These are phyloP conservation scores for Hypericum perforatum DNA, from an alignment of 345 rosid genomes.

Conservation along the genomic window DNA sequence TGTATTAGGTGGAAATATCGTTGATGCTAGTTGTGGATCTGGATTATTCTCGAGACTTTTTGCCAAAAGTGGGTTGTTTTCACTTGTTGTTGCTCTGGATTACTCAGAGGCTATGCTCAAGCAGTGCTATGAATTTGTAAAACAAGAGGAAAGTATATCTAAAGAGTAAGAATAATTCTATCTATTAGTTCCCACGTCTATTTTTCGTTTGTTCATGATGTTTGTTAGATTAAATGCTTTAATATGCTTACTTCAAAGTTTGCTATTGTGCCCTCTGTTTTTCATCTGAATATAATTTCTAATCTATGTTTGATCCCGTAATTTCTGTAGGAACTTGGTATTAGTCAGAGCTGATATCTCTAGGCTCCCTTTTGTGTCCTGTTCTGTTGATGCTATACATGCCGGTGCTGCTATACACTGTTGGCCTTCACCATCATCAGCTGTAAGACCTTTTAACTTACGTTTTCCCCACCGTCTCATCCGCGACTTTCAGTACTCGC, in stretches of 20 bases:
- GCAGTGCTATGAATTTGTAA: constrained; percentile 59
- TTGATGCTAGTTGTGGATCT: constrained; percentile 92
- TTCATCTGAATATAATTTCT: not conserved
- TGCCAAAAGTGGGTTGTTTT: constrained; percentile 61
- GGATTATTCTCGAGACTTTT: constrained; percentile 76
- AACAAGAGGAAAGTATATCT: constrained; percentile 55
- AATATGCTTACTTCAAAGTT: not conserved
- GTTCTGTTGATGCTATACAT: constrained; percentile 78
- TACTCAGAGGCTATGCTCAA: constrained; percentile 82
- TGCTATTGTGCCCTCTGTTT: not conserved
- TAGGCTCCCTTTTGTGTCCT: constrained; percentile 63
- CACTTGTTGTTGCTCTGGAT: constrained; percentile 66
- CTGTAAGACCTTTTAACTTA: constrained; percentile 31
- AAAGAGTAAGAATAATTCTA: constrained; percentile 48
- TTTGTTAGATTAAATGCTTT: not conserved
- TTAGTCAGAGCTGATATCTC: constrained; percentile 87
- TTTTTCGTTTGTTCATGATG: not conserved
- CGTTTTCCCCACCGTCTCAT: not conserved
- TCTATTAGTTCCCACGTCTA: not conserved
- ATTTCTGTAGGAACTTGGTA: constrained; percentile 42
- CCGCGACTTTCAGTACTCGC: not conserved
- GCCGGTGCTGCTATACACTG: constrained; percentile 93
- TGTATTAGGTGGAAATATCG: constrained; percentile 63
- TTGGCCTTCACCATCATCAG: constrained; percentile 85
- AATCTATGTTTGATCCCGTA: constrained; percentile 6